Conservation (phyloP, 805 yeast genomes). For the Nakazawaea anatomiae region DNA sequence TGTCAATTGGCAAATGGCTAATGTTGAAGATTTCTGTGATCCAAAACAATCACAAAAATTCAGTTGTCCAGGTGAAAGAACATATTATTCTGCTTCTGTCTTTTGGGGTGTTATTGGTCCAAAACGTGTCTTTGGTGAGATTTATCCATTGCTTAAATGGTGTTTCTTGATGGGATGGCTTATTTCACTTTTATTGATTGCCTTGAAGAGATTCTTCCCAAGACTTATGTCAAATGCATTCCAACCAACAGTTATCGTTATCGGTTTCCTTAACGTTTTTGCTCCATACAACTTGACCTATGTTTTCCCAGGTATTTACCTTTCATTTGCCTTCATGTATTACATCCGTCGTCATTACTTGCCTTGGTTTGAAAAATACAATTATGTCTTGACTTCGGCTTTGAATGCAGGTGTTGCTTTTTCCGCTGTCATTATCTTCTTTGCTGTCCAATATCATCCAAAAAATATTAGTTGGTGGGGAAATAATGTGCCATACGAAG, state of each 20-base stretch:
- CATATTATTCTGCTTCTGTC: neutral
- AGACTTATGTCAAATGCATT: slow-evolving; percentile 27
- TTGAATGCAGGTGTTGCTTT: slow-evolving; percentile 60
- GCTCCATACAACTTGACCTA: slow-evolving; percentile 51
- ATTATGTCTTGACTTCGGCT: slow-evolving; percentile 50
- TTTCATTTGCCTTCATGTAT: slow-evolving; percentile 38
- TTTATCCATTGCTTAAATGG: slow-evolving; percentile 53
- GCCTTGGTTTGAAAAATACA: slow-evolving; percentile 53
- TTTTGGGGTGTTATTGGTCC: neutral
- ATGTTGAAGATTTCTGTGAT: slow-evolving; percentile 28
- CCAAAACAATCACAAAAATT: slow-evolving; percentile 31
- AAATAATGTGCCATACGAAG: slow-evolving; percentile 30
- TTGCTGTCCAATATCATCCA: slow-evolving; percentile 37
- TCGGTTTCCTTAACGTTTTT: slow-evolving; percentile 38
- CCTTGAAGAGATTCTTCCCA: slow-evolving; percentile 20
- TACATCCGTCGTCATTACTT: slow-evolving; percentile 40
- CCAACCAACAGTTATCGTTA: slow-evolving; percentile 46
- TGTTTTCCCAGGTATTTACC: slow-evolving; percentile 35
- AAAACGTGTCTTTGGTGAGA: neutral
- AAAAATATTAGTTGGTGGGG: slow-evolving; percentile 62
- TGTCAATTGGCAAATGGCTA: slow-evolving; percentile 28
- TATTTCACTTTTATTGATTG: slow-evolving; percentile 24
- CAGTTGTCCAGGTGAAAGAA: slow-evolving; percentile 11
- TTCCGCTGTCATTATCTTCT: slow-evolving; percentile 52
- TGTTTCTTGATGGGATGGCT: slow-evolving; percentile 42